phyloP scores from a whole-genome alignment of 148 eudicot genomes.

The Vaccinium darrowii region DNA sequence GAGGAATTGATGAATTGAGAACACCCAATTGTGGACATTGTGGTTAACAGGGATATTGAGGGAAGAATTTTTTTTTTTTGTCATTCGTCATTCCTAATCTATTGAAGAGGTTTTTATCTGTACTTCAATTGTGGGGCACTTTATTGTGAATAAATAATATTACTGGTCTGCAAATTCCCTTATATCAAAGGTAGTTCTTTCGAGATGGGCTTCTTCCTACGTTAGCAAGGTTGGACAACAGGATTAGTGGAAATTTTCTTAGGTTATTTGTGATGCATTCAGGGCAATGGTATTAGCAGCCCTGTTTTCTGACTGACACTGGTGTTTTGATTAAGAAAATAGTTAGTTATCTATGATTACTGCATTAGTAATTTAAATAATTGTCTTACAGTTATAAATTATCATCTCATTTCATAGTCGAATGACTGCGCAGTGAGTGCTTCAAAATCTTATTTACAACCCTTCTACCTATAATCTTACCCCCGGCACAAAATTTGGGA shows the following conservation, averaged over 20 bases:
- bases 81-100: too few relatives aligned
- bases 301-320: neutral
- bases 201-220: neutral
- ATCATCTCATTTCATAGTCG: neutral
- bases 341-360: neutral
- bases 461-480: neutral
- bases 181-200: neutral
- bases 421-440: constrained; percentile 10
- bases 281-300: neutral
- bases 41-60: neutral
- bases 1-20: neutral
- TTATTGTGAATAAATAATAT: neutral
- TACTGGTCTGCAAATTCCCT: neutral
- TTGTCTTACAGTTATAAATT: neutral
- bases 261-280: neutral
- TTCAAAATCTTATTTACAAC: neutral
- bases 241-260: neutral
- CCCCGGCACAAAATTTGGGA: neutral
- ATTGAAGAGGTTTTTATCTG: neutral
- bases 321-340: neutral
- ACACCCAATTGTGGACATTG: neutral
- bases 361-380: neutral
- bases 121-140: neutral
- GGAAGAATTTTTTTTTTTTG: neutral
- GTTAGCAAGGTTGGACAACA: neutral